These are phyloP conservation scores for Schizochytrium sp. DNA, from an alignment of 108 stramenopile species.

Conservation along the genomic window DNA sequence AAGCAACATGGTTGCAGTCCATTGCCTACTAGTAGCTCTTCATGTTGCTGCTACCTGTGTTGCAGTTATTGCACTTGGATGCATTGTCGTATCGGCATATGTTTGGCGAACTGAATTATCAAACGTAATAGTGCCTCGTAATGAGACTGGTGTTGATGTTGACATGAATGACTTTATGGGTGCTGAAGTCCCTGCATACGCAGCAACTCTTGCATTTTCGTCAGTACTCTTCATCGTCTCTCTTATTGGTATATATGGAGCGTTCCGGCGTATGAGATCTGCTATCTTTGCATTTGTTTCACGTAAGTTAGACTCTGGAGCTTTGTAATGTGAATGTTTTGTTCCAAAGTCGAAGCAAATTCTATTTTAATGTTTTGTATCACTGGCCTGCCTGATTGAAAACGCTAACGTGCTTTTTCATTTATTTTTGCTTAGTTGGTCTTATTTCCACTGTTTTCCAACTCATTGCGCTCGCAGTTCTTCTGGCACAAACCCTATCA, in stretches of 20 bases:
- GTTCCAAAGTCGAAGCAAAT: background rate
- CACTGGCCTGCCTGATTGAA: background rate
- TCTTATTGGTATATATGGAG: slow-evolving; percentile 42
- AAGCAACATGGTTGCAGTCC: background rate
- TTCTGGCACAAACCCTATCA: background rate
- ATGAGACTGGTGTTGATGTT: background rate
- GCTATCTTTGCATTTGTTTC: slow-evolving; percentile 22
- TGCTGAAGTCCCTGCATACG: slow-evolving; percentile 52
- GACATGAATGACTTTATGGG: background rate
- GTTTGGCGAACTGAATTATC: slow-evolving; percentile 44
- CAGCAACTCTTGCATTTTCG: slow-evolving; percentile 18
- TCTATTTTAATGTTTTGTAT: background rate
- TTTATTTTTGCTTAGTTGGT: background rate
- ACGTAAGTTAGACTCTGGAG: background rate
- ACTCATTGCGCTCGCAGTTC: slow-evolving; percentile 36
- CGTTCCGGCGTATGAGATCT: background rate
- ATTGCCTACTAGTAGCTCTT: slow-evolving; percentile 8
- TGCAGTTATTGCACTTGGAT: slow-evolving; percentile 3
- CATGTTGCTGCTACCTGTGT: slow-evolving; percentile 4
- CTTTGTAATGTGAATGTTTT: background rate
- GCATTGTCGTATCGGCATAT: slow-evolving; percentile 1
- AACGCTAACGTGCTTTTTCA: background rate
- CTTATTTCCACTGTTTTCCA: background rate
- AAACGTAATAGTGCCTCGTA: background rate
- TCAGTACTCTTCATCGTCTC: slow-evolving; percentile 27